Evolutionary conservation across 345 rosid genomes (phyloP).

Genomic region (Diplotaxis tenuifolia): DNA sequence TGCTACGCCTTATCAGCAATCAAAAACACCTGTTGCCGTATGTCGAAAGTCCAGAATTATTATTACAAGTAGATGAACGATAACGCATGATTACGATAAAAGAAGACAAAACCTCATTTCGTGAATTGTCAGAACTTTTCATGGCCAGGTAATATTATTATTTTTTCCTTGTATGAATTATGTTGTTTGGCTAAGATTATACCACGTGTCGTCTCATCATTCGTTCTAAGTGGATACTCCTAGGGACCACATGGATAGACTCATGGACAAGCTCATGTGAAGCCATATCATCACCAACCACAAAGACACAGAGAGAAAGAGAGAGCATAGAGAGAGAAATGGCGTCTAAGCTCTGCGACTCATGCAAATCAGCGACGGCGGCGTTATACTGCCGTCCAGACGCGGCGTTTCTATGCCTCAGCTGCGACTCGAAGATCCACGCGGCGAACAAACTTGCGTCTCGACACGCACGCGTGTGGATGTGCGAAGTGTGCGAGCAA

Average conservation of each 20-base stretch:
- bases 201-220: constrained; percentile 43
- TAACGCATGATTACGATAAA: constrained; percentile 1
- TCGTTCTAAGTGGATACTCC: constrained; percentile 47
- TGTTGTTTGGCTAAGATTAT: constrained; percentile 52
- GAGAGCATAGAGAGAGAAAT: constrained; percentile 22
- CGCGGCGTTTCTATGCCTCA: constrained; percentile 83
- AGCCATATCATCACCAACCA: constrained; percentile 34
- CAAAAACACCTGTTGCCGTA: constrained; percentile 33
- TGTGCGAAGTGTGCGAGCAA: constrained; percentile 98
- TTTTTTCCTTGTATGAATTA: not conserved
- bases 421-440: constrained; percentile 82
- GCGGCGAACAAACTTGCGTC: constrained; percentile 95
- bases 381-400: constrained; percentile 83
- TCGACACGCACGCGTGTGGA: constrained; percentile 88
- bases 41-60: constrained; percentile 23
- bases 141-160: constrained; percentile 14
- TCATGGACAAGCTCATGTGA: constrained; percentile 32
- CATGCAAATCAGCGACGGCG: constrained; percentile 92
- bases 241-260: constrained; percentile 61
- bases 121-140: constrained; percentile 7
- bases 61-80: constrained; percentile 16
- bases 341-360: constrained; percentile 92
- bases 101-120: constrained; percentile 1
- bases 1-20: constrained; percentile 8
- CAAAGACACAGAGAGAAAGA: constrained; percentile 22